Evolutionary conservation across 306 rosid species (phyloP), one percentile per base, ranked within the genome.

Genomic region (Pueraria montana): DNA sequence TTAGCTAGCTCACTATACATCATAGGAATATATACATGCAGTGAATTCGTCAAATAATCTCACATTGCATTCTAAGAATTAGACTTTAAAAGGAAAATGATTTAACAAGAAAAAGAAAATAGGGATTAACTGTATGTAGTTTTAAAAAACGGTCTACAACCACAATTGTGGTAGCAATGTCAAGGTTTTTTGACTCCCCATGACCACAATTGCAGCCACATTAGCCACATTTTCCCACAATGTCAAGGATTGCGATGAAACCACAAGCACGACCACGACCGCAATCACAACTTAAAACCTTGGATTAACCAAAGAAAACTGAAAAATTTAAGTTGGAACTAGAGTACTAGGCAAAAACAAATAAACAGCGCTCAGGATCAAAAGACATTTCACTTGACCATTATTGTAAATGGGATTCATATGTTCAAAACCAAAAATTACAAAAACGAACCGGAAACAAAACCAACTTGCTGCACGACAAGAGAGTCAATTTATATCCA

Each of bases 381-480:
- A 63, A 52, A 64, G 8, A 13, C 69, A 18, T 68, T 40, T 36
- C n/a, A 52, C n/a, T 38, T 65, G 40, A 17, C 66, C 68, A 17
- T 36, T 36, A 30, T 32, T 34, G 20, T 18, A 26, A 38, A 63
- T 17, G 7, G 10, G 56, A 46, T 74, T 78, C 79, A 66, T 24
- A 76, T 14, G 42, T 40, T 58, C 61, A 61, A 38, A 75, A 78
- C 21, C 75, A 85, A 36, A 70, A n/a, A 49, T 43, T 4, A 46
- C 71, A 75, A 53, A 78, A 42, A 30, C 24, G 5, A 52, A 61
- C 68, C 13, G 59, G 66, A 48, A 2, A 49, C 34, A 59, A 62
- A 59, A 38, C 16, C 45, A 34, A 79, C 24, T 84, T 1, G 45
- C 24, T 13, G 72, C 77, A 72, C 0, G 45, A 58, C 65, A 72